Evolutionary conservation across 2,329 filamentous ascomycete species (phyloP), one percentile per base, ranked within the genome.

Genomic region (Talaromyces albobiverticillius): DNA sequence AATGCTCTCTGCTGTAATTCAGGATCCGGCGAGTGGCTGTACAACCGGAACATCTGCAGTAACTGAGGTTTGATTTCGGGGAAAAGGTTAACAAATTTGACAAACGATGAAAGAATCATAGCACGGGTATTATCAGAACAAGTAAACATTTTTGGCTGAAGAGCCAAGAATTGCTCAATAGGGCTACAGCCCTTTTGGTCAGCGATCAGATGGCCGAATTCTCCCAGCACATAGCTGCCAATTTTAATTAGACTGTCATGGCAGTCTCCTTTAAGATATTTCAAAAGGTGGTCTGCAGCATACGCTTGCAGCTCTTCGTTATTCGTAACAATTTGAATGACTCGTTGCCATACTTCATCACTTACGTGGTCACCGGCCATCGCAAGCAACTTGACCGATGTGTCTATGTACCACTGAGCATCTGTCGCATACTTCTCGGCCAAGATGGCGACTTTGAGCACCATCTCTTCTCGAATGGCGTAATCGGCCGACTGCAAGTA

Each of bases 341-440:
- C 93, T 63, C 94, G 86, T 71, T 99, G 94, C 94, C 94, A 99
- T 16, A 99, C 94, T 74, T 99, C 94, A 60, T 99, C 95, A 71
- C 93, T 97, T 62, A 99, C 93, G 70, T 99, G 94, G 66, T 99
- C 94, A 61, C 94, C 94, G 3, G 95, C 94, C 84, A 97, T 92
- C 55, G 93, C 91, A 56, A 99, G 92, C 50, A 99, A 82, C 53
- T 93, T 86, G 61, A 99, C 79, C 10, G 94, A 96, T 62, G 97
- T 96, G 68, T 99, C 93, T 59, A 99, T 95, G 71, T 99, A 99
- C 94, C 94, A 99, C 76, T 97, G 93, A 18, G 96, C 90, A 66
- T 99, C 94, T 0, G 92, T 96, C 22, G 94, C 94, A 69, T 99
- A 99, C 69, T 97, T 97, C 70, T 99, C 94, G 0, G 95, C 97